Base-by-base conservation (phyloP, 192 early-diverging fungal genomes). In the Umbelopsis ramanniana region DNA sequence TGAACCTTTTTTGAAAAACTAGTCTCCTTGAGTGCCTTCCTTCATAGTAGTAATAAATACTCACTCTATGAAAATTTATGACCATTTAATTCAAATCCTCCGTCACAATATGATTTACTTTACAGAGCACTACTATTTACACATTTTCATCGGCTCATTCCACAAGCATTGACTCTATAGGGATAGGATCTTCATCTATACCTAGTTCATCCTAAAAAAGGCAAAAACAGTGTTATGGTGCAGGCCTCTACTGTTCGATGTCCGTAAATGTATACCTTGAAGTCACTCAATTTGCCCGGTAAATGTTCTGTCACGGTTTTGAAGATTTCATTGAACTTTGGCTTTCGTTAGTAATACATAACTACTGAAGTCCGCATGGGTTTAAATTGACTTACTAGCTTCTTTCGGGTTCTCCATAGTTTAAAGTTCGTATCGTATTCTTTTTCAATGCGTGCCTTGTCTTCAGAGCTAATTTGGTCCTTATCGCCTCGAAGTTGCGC, bases 241-340 rank as follows among this genome's bases (percentile, higher is more conserved):
- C 15, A 35, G 26, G 4, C 23, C 23, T n/a, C 53, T 24, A 37
- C 6, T 11, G 17, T 15, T 37, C 26, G 2, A 6, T 19, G 17
- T 3, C 57, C 26, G 2, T 22, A 50, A 1, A 29, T 29, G 29
- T 33, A 12, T 63, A 63, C 57, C 29, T 63, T 63, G 29, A 63
- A 63, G 12, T 63, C 57, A 14, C 57, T 63, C 19, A 63, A 10
- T 63, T 63, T 63, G 12, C 57, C 57, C 3, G 57, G 57, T 14
- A 63, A n/a, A 37, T 63, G 57, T 29, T 63, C 57, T 14, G 57
- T 63, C 3, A 63, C 57, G 6, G 57, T 63, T 19, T 63, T 63
- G 4, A 63, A 63, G 11, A 63, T 63, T 2, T 63, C 57, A 37
- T 63, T 63, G 33, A 63, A 63, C 57, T 63, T 37, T 37, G 33